Base-by-base conservation (phyloP, 164 flowering plant species). In the Vitis labrusca region DNA sequence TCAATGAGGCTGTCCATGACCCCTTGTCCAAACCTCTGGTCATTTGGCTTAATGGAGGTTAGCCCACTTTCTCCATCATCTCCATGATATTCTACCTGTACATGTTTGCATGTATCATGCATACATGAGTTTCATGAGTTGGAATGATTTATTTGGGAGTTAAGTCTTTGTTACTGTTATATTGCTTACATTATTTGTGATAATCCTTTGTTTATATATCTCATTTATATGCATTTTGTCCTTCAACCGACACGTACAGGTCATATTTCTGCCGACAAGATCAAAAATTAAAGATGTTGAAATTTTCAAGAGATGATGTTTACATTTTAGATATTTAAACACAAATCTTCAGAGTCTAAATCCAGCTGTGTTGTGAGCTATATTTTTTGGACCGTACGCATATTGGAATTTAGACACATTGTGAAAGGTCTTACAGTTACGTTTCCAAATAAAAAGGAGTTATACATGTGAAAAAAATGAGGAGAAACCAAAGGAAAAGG, bases 21-120 rank as follows among this genome's bases (percentile, higher is more conserved):
- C 90, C 97, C 8, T 8, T 64, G 13, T 78, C 87, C 9, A 90
- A 85, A 61, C 97, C 97, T 15, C 64, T 92, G 17, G 91, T 92
- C 49, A 69, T 92, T 61, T 92, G 97, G 97, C 93, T 92, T 66
- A 92, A 92, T 77, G 97, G 97, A 88, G 97, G 97, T 88, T 10
- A 70, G 58, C 58, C 16, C 29, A 12, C 59, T 68, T 30, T 37
- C 50, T 68, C 52, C 59, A 65, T 58, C 13, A 15, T 59, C 16
- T 50, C n/a, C 64, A 47, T 17, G 47, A 0, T n/a, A 37, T 6
- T 37, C 44, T 37, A 6, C 44, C 44, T 37, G 6, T 37, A 37
- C 44, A 37, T 37, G 44, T 6, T 37, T 37, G 44, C 44, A 37
- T 37, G 44, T 3, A 37, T 37, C 44, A 37, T 37, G 44, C 44